Base-by-base conservation (phyloP, 1,284 basidiomycete genomes). In the Anthracocystis walkeri region DNA sequence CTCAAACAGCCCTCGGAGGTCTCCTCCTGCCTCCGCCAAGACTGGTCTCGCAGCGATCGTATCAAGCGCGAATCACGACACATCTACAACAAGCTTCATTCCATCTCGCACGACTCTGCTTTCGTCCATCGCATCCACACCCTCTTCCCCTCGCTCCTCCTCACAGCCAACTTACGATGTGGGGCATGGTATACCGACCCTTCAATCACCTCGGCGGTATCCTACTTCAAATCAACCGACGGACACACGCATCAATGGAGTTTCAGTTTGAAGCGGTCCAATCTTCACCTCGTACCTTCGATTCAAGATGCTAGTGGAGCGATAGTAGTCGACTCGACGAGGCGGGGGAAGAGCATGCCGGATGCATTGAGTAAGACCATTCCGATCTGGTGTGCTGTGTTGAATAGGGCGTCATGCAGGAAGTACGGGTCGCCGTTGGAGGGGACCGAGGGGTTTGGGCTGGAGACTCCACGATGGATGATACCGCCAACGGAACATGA, bases 151-250 rank as follows among this genome's bases (percentile, higher is more conserved):
- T n/a, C 45, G 2, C 53, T 65, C 18, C 56, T 46, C 5, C 57
- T 56, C 41, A 49, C 80, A 92, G 94, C 95, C 3, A 98, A 98
- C 84, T 88, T 96, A 79, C 89, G 95, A 21, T 97, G 95, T 79
- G 95, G 95, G 1, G 92, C 92, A 5, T 98, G 96, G 95, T 98
- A 97, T 85, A 90, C 92, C 7, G 89, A 93, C 75, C 92, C 94
- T 5, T 85, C 35, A 80, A 86, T 46, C 20, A 61, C 77, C 1
- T 51, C 60, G 5, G 87, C 89, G 0, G 78, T 78, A 5, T 92
- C 92, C 14, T 98, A 99, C 87, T 98, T 97, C 89, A 99, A 99
- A 86, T 96, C 94, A 0, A 97, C 95, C 0, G 96, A 99, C 80
- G 96, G 96, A 0, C 96, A 98, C 81, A 91, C 90, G 71, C 89